These are phyloP conservation scores for Trichophyton benhamiae DNA, from an alignment of 2,329 filamentous ascomycete species.

Conservation along the genomic window DNA sequence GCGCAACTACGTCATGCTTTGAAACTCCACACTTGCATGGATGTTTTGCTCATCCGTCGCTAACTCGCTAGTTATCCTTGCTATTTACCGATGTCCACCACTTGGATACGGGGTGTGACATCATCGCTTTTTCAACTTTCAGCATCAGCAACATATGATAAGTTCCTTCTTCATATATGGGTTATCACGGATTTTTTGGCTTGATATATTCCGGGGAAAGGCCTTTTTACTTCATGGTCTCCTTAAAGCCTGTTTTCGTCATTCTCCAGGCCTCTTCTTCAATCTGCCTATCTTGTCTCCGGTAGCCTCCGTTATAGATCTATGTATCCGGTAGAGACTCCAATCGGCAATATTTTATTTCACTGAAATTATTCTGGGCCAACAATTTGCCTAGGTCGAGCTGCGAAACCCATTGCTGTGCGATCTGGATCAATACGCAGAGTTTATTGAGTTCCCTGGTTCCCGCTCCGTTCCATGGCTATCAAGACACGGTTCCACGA, in stretches of 20 bases:
- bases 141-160: neutral
- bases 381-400: no score
- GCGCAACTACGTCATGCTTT: neutral
- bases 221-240: no score
- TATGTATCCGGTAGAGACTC: neutral
- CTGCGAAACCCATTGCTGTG: no score
- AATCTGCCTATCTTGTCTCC: neutral
- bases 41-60: neutral
- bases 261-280: neutral
- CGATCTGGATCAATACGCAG: neutral
- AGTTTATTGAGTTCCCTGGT: neutral
- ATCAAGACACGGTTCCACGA: conserved; percentile 21
- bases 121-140: neutral
- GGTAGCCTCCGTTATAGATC: neutral
- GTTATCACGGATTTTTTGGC: neutral
- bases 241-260: no score
- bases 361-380: no score
- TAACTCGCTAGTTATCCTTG: neutral
- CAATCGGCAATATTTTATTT: neutral
- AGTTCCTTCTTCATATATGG: neutral
- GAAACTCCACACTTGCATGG: neutral
- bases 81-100: neutral
- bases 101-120: conserved; percentile 2
- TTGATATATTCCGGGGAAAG: neutral
- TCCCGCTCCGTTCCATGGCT: conserved; percentile 16